A percentile compares a stretch with the other conserved stretches of the same genome.
Conservation (phyloP, 139 green algal species). For the Raphidocelis subcapitata region DNA sequence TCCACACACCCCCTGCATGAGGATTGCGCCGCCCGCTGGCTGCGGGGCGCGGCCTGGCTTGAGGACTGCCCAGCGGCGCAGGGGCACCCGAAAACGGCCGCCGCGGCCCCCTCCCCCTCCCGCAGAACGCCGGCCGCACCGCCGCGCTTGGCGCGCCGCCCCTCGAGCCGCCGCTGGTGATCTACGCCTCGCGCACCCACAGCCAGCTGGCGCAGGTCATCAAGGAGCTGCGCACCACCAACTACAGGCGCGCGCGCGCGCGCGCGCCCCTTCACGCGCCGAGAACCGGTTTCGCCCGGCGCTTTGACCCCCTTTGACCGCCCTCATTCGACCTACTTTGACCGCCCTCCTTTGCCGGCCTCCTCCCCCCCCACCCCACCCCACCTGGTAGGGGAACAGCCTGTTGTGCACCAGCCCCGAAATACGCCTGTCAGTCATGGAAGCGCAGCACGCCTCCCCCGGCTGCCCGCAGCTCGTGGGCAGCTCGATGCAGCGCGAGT, state of each 20-base stretch:
- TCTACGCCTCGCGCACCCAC: conserved; percentile 95
- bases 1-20: too few species aligned
- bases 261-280: too few species aligned
- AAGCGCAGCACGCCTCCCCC: conserved; percentile 14
- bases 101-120: too few species aligned
- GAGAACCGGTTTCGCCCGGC: background rate
- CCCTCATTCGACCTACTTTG: background rate
- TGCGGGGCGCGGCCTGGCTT: too few species aligned
- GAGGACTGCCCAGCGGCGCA: too few species aligned
- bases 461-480: conserved; percentile 16
- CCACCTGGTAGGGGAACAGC: conserved; percentile 17
- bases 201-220: conserved; percentile 95
- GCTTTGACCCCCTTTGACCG: background rate
- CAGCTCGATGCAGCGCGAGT: conserved; percentile 8
- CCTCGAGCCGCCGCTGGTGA: conserved; percentile 62
- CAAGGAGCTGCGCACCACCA: conserved; percentile 78
- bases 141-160: background rate
- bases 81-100: too few species aligned
- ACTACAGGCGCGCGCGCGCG: conserved; percentile 64
- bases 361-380: too few species aligned
- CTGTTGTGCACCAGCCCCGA: conserved; percentile 23
- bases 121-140: too few species aligned
- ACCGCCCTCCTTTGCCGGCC: background rate
- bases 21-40: too few species aligned
- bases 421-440: conserved; percentile 21